These are phyloP conservation scores for Agapanthus africanus DNA, from an alignment of 106 monocot species.

Conservation along the genomic window DNA sequence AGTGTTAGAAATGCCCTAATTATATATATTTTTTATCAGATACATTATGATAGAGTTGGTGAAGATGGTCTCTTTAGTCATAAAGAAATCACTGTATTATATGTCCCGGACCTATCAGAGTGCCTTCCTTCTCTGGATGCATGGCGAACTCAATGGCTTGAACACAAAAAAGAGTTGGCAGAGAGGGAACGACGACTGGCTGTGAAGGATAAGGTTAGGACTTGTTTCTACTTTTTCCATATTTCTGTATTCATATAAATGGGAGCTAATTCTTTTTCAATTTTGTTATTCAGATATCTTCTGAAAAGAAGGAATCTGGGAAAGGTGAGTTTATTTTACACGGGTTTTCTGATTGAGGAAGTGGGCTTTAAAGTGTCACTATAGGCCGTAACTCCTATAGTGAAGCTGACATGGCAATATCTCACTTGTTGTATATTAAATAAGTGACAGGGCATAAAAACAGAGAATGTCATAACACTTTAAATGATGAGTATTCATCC, in stretches of 20 bases:
- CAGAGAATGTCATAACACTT: not conserved
- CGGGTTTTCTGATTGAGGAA: not conserved
- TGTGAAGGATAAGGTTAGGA: constrained; percentile 43
- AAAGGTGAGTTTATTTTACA: constrained; percentile 27
- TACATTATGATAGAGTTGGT: constrained; percentile 83
- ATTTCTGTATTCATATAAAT: not conserved
- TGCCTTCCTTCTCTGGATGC: constrained; percentile 78
- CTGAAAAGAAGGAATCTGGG: constrained; percentile 29
- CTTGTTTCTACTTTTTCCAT: not conserved
- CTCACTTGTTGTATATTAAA: too few relatives aligned
- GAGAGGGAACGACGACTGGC: constrained; percentile 32
- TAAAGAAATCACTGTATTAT: constrained; percentile 88
- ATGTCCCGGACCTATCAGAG: constrained; percentile 70
- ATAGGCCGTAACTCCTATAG: too few relatives aligned
- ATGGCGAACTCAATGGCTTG: constrained; percentile 79
- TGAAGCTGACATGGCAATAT: too few relatives aligned
- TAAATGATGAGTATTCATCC: not conserved
- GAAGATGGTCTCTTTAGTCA: constrained; percentile 80
- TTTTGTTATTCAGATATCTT: constrained; percentile 29
- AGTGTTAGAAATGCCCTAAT: not conserved
- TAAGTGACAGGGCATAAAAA: too few relatives aligned
- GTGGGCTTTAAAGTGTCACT: not conserved
- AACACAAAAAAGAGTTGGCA: constrained; percentile 26
- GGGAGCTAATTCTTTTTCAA: not conserved
- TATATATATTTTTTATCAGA: constrained; percentile 28